Conservation (phyloP, 2,329 filamentous ascomycete species). For the Fusarium nelsonii region DNA sequence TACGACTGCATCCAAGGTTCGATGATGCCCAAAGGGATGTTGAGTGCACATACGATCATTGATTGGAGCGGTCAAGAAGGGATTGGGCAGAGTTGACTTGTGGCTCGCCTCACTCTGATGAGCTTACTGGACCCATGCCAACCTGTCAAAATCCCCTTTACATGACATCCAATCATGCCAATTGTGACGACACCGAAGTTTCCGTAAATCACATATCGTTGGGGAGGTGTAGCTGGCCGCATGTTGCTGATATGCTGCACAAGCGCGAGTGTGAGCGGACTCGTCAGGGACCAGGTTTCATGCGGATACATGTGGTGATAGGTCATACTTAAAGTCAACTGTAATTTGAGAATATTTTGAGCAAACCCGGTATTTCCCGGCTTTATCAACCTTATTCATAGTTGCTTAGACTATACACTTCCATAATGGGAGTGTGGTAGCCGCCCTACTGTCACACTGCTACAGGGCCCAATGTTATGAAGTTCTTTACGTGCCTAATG, state of each 20-base stretch:
- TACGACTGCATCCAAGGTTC: not conserved
- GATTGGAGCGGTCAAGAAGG: constrained; percentile 4
- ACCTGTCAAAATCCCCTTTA: not conserved
- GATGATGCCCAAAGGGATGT: not conserved
- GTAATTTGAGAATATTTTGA: not conserved
- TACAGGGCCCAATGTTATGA: not conserved
- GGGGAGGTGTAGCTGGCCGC: constrained; percentile 4
- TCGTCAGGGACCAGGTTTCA: constrained; percentile 22
- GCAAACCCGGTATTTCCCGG: not conserved
- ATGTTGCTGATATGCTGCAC: constrained; percentile 15
- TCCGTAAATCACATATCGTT: constrained; percentile 7
- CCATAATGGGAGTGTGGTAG: not conserved
- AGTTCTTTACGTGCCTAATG: not conserved
- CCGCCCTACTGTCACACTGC: not conserved
- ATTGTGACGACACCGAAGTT: not conserved
- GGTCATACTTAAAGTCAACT: not conserved
- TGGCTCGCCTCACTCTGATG: constrained; percentile 34
- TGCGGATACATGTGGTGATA: constrained; percentile 12
- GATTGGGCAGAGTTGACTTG: constrained; percentile 6
- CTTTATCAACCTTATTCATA: not conserved
- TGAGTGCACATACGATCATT: constrained; percentile 1
- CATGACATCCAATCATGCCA: constrained; percentile 14
- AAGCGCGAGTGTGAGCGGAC: constrained; percentile 11
- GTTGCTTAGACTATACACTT: not conserved
- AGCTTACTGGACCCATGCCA: not conserved